Conservation (phyloP, 164 flowering plant genomes). For the Chloranthus sessilifolius region DNA sequence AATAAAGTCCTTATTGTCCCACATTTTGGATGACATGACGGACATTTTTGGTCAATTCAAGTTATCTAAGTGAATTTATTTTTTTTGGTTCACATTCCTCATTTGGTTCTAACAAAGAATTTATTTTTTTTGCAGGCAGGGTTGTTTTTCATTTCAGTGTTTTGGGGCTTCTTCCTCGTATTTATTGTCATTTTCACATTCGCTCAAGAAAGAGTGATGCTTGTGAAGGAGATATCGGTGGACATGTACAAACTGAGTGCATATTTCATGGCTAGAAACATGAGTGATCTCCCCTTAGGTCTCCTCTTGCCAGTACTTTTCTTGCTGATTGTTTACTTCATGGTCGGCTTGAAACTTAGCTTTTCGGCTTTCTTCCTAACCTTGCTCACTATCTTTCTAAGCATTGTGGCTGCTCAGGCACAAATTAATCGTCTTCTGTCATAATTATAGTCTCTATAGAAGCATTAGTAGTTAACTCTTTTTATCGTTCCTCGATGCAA, state of each 20-base stretch:
- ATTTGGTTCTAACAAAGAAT: too few species aligned
- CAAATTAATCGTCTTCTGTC: too few species aligned
- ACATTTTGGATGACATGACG: too few species aligned
- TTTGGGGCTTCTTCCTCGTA: conserved; percentile 13
- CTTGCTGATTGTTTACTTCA: conserved; percentile 61
- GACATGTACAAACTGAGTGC: conserved; percentile 77
- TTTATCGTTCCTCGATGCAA: background rate
- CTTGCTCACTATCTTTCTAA: conserved; percentile 50
- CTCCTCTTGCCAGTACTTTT: conserved; percentile 55
- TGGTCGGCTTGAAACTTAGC: conserved; percentile 55
- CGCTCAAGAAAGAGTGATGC: conserved; percentile 45
- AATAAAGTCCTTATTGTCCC: too few species aligned
- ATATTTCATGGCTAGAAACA: conserved; percentile 61
- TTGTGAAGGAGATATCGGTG: conserved; percentile 62
- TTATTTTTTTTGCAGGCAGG: conserved; percentile 15
- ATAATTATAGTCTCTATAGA: too few species aligned
- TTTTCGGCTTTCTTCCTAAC: conserved; percentile 51
- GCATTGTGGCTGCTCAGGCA: conserved; percentile 78
- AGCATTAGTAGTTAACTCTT: too few species aligned
- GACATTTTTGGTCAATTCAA: too few species aligned
- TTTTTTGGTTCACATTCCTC: too few species aligned
- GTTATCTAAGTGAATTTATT: too few species aligned
- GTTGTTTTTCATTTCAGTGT: conserved; percentile 9
- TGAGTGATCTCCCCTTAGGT: conserved; percentile 72
- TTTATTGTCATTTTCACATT: conserved; percentile 11